Percentiles rank a stretch among this genome's conserved stretches.
These are phyloP conservation scores for Globisporangium viniferum DNA, from an alignment of 352 stramenopile species.

Conservation along the genomic window DNA sequence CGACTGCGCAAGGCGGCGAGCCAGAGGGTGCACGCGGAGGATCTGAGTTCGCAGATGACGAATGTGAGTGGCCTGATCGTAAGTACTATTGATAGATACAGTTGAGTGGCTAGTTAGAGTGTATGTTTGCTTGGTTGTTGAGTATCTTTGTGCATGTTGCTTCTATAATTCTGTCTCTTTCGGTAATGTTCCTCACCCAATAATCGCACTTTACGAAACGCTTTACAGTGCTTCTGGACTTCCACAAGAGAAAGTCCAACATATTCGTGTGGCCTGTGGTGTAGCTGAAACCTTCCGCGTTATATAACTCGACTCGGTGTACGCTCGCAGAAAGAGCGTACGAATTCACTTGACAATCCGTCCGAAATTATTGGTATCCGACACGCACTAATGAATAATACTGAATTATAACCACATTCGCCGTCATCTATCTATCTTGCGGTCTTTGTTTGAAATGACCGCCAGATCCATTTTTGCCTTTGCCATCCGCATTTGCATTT, in stretches of 20 bases:
- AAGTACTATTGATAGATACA: background rate
- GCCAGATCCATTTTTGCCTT: background rate
- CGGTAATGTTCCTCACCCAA: background rate
- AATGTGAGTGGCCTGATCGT: background rate
- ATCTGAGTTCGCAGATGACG: conserved; percentile 25
- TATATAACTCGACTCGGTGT: background rate
- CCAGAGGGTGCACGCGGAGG: conserved; percentile 25
- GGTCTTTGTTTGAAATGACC: background rate
- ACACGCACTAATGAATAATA: background rate
- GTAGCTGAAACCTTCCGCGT: background rate
- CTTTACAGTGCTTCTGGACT: background rate
- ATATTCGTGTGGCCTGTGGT: conserved; percentile 1
- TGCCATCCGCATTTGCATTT: background rate
- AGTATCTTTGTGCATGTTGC: background rate
- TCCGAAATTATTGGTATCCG: background rate
- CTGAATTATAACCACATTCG: background rate
- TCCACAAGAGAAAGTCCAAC: background rate
- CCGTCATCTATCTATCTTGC: background rate
- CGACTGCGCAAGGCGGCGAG: conserved; percentile 41
- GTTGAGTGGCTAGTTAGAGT: background rate
- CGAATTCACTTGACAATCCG: background rate
- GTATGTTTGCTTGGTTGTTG: background rate
- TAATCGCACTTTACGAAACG: background rate
- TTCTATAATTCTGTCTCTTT: background rate
- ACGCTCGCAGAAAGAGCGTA: background rate